Conservation (phyloP, 345 rosid genomes). For the Crucihimalaya himalaica region DNA sequence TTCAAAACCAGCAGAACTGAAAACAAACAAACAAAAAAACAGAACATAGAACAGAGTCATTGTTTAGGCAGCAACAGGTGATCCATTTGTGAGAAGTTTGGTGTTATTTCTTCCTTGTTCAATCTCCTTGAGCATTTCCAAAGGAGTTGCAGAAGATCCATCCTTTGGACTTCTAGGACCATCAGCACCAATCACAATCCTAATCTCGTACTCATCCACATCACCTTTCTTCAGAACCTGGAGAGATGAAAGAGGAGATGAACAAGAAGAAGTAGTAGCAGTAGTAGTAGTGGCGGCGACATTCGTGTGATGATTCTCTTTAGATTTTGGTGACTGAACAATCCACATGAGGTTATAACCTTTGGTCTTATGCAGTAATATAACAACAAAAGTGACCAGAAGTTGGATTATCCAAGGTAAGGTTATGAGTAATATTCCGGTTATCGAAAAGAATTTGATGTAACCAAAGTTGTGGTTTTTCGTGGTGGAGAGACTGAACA, state of each 20-base stretch:
- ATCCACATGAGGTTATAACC: conserved; percentile 38
- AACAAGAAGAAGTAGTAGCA: conserved; percentile 22
- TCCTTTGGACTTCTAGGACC: conserved; percentile 24
- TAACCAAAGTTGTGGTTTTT: conserved; percentile 24
- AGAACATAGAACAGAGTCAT: conserved; percentile 19
- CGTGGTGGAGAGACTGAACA: conserved; percentile 33
- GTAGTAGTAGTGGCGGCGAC: background rate
- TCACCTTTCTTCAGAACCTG: conserved; percentile 31
- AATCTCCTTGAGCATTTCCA: conserved; percentile 28
- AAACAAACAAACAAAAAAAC: conserved; percentile 1
- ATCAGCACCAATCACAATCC: conserved; percentile 35
- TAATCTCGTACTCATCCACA: conserved; percentile 24
- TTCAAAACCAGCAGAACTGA: conserved; percentile 12
- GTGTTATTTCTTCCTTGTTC: conserved; percentile 31
- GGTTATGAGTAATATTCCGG: conserved; percentile 32
- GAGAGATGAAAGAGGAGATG: conserved; percentile 35
- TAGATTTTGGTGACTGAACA: conserved; percentile 31
- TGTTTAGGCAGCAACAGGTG: conserved; percentile 19
- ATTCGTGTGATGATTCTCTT: conserved; percentile 5
- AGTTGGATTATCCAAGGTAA: conserved; percentile 42
- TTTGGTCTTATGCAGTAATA: conserved; percentile 28
- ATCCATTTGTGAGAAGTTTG: conserved; percentile 31
- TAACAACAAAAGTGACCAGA: conserved; percentile 23
- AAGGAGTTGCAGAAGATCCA: conserved; percentile 20
- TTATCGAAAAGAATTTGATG: conserved; percentile 30